Conservation (phyloP, 2,329 filamentous ascomycete genomes). For the Microcera coccophila region DNA sequence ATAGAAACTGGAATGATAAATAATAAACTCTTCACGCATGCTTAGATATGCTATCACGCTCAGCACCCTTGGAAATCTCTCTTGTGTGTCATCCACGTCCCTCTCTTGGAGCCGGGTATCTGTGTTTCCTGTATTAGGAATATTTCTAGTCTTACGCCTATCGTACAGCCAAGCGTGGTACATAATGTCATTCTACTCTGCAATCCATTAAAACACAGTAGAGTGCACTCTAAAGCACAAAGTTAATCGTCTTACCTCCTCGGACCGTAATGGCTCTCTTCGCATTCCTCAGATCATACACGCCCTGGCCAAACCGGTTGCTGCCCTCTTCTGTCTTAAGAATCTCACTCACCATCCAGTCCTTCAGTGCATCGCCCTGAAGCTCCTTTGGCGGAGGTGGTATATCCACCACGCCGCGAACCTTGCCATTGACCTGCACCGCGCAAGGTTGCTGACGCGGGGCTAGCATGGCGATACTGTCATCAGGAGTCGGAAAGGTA, state of each 20-base stretch:
- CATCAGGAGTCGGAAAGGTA: constrained; percentile 56
- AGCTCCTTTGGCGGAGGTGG: constrained; percentile 45
- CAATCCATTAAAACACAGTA: constrained; percentile 4
- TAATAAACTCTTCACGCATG: no score
- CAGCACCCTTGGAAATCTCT: no score
- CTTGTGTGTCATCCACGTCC: no score
- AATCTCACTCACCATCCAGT: constrained; percentile 61
- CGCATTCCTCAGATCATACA: constrained; percentile 47
- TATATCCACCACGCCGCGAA: constrained; percentile 65
- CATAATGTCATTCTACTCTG: constrained; percentile 9
- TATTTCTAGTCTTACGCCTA: background rate
- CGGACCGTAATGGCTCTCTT: constrained; percentile 64
- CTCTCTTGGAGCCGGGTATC: constrained; percentile 8
- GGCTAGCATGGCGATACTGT: constrained; percentile 46
- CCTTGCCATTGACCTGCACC: constrained; percentile 77
- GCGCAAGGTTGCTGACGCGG: constrained; percentile 54
- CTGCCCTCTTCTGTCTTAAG: constrained; percentile 58
- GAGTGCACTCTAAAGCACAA: constrained; percentile 50
- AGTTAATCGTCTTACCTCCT: constrained; percentile 68
- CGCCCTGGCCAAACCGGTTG: constrained; percentile 48
- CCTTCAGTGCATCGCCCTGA: constrained; percentile 43
- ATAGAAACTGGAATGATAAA: no score
- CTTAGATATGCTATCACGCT: no score
- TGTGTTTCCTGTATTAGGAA: background rate
- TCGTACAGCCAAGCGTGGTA: background rate